Percentiles rank a stretch among this genome's conserved stretches.
Evolutionary conservation across 495 filamentous ascomycete genomes (phyloP).

Genomic region (Lasiosphaeris hirsuta): DNA sequence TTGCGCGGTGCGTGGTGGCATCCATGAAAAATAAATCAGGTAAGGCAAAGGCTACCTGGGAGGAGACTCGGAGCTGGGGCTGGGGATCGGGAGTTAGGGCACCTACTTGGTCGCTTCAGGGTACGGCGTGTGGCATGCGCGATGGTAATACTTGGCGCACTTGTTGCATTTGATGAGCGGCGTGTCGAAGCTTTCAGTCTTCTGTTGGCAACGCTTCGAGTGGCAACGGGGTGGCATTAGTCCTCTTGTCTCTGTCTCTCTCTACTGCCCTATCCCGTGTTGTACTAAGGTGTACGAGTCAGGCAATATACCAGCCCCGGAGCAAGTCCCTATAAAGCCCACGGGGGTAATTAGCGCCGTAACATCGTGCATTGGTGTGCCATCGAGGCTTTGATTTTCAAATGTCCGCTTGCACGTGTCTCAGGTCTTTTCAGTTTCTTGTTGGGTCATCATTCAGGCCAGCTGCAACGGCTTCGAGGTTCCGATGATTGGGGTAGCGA

Average conservation of each 20-base stretch:
- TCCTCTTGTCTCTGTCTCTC: too few relatives aligned
- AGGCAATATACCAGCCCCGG: not conserved
- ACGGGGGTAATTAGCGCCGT: slow-evolving; percentile 7
- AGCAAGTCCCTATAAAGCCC: too few relatives aligned
- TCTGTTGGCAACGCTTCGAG: too few relatives aligned
- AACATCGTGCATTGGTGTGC: not conserved
- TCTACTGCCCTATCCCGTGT: too few relatives aligned
- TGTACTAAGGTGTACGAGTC: too few relatives aligned
- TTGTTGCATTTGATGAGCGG: slow-evolving; percentile 6
- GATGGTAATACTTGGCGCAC: slow-evolving; percentile 13
- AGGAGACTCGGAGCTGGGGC: not conserved
- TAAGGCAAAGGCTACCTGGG: not conserved
- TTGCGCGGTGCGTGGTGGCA: too few relatives aligned
- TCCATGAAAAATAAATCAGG: too few relatives aligned
- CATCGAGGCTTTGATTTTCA: slow-evolving; percentile 10
- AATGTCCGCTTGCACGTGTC: slow-evolving; percentile 14
- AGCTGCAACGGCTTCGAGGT: slow-evolving; percentile 34
- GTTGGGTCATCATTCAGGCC: slow-evolving; percentile 27
- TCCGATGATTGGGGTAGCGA: slow-evolving; percentile 10
- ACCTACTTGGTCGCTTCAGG: slow-evolving; percentile 4
- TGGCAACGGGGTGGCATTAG: too few relatives aligned
- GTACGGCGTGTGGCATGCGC: slow-evolving; percentile 17
- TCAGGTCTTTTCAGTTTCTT: slow-evolving; percentile 43
- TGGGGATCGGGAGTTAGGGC: not conserved
- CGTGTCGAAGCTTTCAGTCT: not conserved